Conservation (phyloP, 179 eudicot species). For the Carnegiea gigantea region DNA sequence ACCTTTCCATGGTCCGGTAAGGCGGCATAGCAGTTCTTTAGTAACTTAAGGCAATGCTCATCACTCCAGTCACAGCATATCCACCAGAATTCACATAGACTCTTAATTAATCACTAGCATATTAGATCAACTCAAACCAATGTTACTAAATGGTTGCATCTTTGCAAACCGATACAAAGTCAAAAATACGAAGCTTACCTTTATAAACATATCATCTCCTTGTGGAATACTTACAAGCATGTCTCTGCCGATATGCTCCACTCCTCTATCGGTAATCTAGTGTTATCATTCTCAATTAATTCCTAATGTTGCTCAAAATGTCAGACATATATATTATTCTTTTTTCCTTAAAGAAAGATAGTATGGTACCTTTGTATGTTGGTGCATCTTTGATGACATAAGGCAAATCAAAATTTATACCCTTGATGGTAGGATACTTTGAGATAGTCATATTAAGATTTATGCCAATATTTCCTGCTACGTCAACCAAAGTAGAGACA, state of each 20-base stretch:
- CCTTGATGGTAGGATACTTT: conserved; percentile 36
- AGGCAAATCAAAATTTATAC: conserved; percentile 43
- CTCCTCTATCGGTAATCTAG: conserved; percentile 18
- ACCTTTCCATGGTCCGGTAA: conserved; percentile 55
- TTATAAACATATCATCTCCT: conserved; percentile 46
- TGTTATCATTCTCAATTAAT: too few species aligned
- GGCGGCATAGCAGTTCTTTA: conserved; percentile 54
- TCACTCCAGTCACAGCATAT: conserved; percentile 66
- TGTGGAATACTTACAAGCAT: conserved; percentile 41
- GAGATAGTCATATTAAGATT: conserved; percentile 39
- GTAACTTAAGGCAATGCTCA: conserved; percentile 45
- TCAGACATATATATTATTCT: too few species aligned
- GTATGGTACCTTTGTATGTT: conserved; percentile 20
- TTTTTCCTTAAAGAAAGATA: too few species aligned
- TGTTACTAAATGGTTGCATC: too few species aligned
- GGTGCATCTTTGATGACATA: conserved; percentile 44
- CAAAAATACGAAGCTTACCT: conserved; percentile 20
- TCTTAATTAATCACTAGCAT: too few species aligned
- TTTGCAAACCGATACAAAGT: background rate
- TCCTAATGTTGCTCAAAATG: too few species aligned
- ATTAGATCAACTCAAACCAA: too few species aligned
- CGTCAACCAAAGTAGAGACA: conserved; percentile 22
- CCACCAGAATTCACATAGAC: conserved; percentile 25
- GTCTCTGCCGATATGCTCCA: conserved; percentile 47
- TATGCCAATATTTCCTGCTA: conserved; percentile 41